Evolutionary conservation across 805 yeast genomes (phyloP).

Genomic region (Debaryomyces prosopidis): DNA sequence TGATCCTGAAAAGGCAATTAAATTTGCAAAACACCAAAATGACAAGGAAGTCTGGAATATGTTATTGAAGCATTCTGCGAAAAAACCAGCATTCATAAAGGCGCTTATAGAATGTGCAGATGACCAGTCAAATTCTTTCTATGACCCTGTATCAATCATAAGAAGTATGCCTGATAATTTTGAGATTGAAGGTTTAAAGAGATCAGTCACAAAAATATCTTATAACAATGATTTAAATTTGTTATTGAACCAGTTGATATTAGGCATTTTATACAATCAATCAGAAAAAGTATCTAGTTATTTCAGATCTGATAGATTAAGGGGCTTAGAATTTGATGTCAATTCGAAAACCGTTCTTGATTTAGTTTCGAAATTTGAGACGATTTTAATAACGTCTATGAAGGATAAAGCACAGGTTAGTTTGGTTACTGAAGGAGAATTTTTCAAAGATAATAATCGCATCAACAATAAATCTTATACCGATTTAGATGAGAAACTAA

Average conservation of each 20-base stretch:
- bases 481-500: slow-evolving; percentile 16
- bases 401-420: slow-evolving; percentile 2
- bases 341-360: slow-evolving; percentile 15
- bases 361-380: slow-evolving; percentile 28
- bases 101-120: slow-evolving; percentile 72
- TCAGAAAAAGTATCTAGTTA: slow-evolving; percentile 26
- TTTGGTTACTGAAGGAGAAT: slow-evolving; percentile 3
- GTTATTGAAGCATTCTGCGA: slow-evolving; percentile 67
- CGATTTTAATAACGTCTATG: slow-evolving; percentile 12
- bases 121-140: slow-evolving; percentile 41
- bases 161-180: slow-evolving; percentile 61
- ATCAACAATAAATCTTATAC: slow-evolving; percentile 7
- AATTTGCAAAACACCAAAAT: slow-evolving; percentile 66
- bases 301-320: slow-evolving; percentile 20
- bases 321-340: slow-evolving; percentile 27
- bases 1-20: slow-evolving; percentile 80
- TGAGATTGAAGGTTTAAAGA: slow-evolving; percentile 64
- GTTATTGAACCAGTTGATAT: slow-evolving; percentile 55
- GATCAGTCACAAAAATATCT: slow-evolving; percentile 60
- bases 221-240: slow-evolving; percentile 58
- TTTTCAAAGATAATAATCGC: neutral
- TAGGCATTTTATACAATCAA: slow-evolving; percentile 32
- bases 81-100: slow-evolving; percentile 73
- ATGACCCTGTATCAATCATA: slow-evolving; percentile 70
- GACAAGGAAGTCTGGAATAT: slow-evolving; percentile 83